Evolutionary conservation across 2,329 filamentous ascomycete genomes (phyloP).

Genomic region (Penicillium freii): DNA sequence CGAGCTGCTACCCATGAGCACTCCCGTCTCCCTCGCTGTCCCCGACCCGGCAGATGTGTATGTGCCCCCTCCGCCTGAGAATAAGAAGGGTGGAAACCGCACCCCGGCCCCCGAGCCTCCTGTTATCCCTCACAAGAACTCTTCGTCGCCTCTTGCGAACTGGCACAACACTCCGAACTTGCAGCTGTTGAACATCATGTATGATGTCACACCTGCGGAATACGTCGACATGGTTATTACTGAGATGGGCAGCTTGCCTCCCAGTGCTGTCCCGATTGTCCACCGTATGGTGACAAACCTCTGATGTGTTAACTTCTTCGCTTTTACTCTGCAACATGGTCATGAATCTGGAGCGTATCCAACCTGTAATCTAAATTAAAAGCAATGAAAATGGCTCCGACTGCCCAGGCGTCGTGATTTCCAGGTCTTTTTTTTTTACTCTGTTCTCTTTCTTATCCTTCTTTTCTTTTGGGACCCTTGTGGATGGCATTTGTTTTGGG

Average conservation of each 20-base stretch:
- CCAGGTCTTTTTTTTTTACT: background rate
- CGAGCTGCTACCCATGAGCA: slow-evolving; percentile 50
- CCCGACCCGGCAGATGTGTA: slow-evolving; percentile 26
- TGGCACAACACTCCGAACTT: slow-evolving; percentile 61
- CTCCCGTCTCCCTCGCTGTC: slow-evolving; percentile 31
- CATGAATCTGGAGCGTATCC: slow-evolving; percentile 1
- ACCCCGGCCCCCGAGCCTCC: slow-evolving; percentile 24
- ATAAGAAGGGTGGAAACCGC: slow-evolving; percentile 35
- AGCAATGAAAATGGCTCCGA: background rate
- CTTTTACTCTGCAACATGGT: background rate
- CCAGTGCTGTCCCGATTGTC: slow-evolving; percentile 77
- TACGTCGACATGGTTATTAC: slow-evolving; percentile 88
- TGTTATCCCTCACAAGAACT: slow-evolving; percentile 25
- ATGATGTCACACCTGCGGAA: slow-evolving; percentile 85
- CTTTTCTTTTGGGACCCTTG: background rate
- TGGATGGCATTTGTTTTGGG: background rate
- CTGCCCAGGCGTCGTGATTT: background rate
- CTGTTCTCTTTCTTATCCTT: background rate
- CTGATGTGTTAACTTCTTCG: slow-evolving; percentile 15
- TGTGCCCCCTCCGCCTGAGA: slow-evolving; percentile 21
- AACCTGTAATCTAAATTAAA: slow-evolving; percentile 3
- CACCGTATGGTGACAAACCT: slow-evolving; percentile 57
- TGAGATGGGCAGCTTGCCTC: slow-evolving; percentile 82
- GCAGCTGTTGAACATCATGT: slow-evolving; percentile 72
- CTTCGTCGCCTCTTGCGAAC: slow-evolving; percentile 44